phyloP scores from a whole-genome alignment of 2,329 filamentous ascomycete species.

The Lasiodiplodia gonubiensis region DNA sequence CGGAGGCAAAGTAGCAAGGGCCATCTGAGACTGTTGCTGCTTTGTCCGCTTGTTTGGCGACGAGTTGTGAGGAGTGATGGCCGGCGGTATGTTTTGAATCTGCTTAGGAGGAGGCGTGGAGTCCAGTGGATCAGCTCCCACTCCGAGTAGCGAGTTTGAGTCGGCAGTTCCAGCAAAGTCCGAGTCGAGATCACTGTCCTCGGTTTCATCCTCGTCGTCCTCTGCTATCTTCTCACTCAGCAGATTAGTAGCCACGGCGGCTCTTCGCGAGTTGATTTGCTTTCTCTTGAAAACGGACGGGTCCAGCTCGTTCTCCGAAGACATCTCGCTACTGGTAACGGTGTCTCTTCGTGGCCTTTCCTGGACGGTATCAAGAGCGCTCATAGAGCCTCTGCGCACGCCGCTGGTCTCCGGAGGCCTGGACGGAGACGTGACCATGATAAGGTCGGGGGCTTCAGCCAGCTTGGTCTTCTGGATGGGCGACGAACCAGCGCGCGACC shows the following conservation, averaged over 20 bases:
- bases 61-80: slow-evolving; percentile 51
- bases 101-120: slow-evolving; percentile 57
- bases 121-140: slow-evolving; percentile 64
- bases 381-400: slow-evolving; percentile 71
- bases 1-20: slow-evolving; percentile 71
- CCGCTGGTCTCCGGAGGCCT: slow-evolving; percentile 47
- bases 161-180: slow-evolving; percentile 56
- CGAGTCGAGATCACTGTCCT: slow-evolving; percentile 46
- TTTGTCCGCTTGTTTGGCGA: slow-evolving; percentile 67
- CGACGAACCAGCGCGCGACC: slow-evolving; percentile 85
- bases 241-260: slow-evolving; percentile 60
- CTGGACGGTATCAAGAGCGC: slow-evolving; percentile 71
- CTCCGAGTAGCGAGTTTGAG: slow-evolving; percentile 72
- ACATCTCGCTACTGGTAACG: slow-evolving; percentile 81
- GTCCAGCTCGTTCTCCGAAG: slow-evolving; percentile 80
- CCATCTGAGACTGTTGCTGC: slow-evolving; percentile 50
- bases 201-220: slow-evolving; percentile 51
- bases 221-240: slow-evolving; percentile 56
- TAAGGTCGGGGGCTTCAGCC: slow-evolving; percentile 59
- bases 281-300: slow-evolving; percentile 68
- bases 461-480: slow-evolving; percentile 71
- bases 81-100: slow-evolving; percentile 47
- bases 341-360: slow-evolving; percentile 75
- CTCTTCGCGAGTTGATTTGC: slow-evolving; percentile 65
- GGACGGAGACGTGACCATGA: slow-evolving; percentile 63